Evolutionary conservation across 1,284 basidiomycete genomes (phyloP).

Genomic region (Ganoderma leucocontextum): DNA sequence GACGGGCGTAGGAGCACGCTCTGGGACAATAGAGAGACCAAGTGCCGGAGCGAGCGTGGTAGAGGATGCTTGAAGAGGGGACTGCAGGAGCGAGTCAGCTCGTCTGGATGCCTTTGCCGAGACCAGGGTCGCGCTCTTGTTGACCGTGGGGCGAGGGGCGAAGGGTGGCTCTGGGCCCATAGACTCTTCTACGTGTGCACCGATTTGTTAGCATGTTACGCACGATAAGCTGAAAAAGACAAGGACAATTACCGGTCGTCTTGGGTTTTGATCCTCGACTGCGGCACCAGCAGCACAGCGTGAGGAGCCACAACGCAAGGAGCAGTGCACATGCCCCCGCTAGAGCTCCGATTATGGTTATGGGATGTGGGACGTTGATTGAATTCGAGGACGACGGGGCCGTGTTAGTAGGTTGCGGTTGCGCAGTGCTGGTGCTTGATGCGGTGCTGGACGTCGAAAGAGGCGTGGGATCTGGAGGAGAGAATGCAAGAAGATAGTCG

Average conservation of each 20-base stretch:
- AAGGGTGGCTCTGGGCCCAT: conserved; percentile 1
- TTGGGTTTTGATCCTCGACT: not conserved
- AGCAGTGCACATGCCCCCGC: not conserved
- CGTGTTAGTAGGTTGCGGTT: not conserved
- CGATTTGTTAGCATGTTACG: not conserved
- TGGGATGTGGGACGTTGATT: not conserved
- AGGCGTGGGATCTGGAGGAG: not conserved
- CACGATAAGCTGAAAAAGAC: too few species aligned
- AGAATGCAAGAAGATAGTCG: conserved; percentile 14
- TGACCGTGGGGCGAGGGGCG: not conserved
- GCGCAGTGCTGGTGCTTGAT: not conserved
- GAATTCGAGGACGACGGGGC: not conserved
- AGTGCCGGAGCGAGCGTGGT: not conserved
- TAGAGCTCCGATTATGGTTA: not conserved
- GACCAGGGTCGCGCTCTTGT: not conserved
- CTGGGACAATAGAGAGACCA: not conserved
- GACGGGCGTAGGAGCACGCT: not conserved
- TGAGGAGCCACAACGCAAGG: not conserved
- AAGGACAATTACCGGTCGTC: not conserved
- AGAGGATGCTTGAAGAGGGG: not conserved
- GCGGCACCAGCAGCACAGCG: not conserved
- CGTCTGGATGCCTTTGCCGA: not conserved
- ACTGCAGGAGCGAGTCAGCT: not conserved
- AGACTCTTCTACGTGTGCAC: not conserved
- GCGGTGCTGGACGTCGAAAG: not conserved